These are phyloP conservation scores for Sphaerulina musiva DNA, from an alignment of 2,329 filamentous ascomycete genomes.

Conservation along the genomic window DNA sequence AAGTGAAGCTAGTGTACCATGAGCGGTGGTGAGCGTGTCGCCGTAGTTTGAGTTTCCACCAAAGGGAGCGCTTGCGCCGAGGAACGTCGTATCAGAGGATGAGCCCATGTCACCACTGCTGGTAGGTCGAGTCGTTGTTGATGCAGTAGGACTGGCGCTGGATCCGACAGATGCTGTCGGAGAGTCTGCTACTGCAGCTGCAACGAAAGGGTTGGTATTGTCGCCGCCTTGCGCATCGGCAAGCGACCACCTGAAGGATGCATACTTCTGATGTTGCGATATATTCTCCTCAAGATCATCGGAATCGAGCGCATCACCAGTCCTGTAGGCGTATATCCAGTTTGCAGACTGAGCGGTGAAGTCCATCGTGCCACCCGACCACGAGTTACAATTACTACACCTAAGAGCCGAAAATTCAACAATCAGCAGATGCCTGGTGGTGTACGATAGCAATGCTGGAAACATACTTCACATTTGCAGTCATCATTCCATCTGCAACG, in stretches of 20 bases:
- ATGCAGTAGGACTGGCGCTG: not conserved
- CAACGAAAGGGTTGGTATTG: slow-evolving; percentile 40
- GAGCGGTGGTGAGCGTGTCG: slow-evolving; percentile 33
- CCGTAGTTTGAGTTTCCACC: slow-evolving; percentile 26
- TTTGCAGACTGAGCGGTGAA: slow-evolving; percentile 38
- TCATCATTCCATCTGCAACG: slow-evolving; percentile 48
- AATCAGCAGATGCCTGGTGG: too few relatives aligned
- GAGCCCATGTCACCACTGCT: slow-evolving; percentile 14
- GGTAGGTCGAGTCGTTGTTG: slow-evolving; percentile 1
- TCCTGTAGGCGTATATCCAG: slow-evolving; percentile 48
- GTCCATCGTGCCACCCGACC: slow-evolving; percentile 48
- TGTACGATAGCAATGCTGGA: too few relatives aligned
- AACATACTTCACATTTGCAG: slow-evolving; percentile 45
- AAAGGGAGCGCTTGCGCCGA: slow-evolving; percentile 13
- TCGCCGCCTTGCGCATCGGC: slow-evolving; percentile 46
- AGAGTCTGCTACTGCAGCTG: not conserved
- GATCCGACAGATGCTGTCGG: not conserved
- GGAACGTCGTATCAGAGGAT: slow-evolving; percentile 3
- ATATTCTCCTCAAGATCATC: slow-evolving; percentile 42
- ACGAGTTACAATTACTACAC: slow-evolving; percentile 49
- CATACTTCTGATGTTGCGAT: slow-evolving; percentile 39
- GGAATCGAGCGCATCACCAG: slow-evolving; percentile 44
- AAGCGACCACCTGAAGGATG: slow-evolving; percentile 44
- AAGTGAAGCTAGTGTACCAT: slow-evolving; percentile 40
- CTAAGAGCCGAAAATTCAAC: too few relatives aligned